Conservation (phyloP, 2,329 filamentous ascomycete genomes). For the Cladosporium sp. region DNA sequence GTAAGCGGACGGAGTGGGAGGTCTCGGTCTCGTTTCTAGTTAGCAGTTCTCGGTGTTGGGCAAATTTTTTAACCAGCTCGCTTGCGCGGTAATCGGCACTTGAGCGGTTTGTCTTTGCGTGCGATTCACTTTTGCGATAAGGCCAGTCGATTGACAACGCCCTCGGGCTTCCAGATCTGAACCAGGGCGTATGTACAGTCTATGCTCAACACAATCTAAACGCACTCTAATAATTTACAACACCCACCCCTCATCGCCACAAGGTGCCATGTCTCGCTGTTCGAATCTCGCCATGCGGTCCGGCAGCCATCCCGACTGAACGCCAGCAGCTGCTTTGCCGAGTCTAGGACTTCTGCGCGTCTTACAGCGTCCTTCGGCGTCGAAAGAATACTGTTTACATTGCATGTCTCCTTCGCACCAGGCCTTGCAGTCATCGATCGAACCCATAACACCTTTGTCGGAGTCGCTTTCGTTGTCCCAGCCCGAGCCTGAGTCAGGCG, state of each 20-base stretch:
- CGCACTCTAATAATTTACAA: background rate
- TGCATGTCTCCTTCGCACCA: constrained; percentile 23
- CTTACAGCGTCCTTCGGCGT: constrained; percentile 20
- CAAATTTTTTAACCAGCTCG: background rate
- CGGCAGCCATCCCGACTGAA: constrained; percentile 28
- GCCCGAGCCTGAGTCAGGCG: constrained; percentile 18
- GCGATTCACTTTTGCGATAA: background rate
- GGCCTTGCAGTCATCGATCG: constrained; percentile 25
- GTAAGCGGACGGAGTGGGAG: too few relatives aligned
- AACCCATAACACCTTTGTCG: constrained; percentile 20
- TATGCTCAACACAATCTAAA: background rate
- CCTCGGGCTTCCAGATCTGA: background rate
- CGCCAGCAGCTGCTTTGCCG: constrained; percentile 23
- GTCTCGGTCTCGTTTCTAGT: too few relatives aligned
- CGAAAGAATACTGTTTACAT: constrained; percentile 29
- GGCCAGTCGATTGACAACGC: background rate
- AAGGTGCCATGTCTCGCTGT: constrained; percentile 5
- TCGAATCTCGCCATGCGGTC: constrained; percentile 21
- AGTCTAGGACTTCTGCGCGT: constrained; percentile 21
- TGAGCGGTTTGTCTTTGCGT: background rate
- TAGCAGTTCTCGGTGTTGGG: too few relatives aligned
- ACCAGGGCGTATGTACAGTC: background rate
- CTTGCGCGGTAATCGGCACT: too few relatives aligned
- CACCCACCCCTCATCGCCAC: background rate
- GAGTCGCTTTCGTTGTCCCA: constrained; percentile 31